Conservation (phyloP, 2,329 filamentous ascomycete species). For the Hawksworthiomyces lignivorus region DNA sequence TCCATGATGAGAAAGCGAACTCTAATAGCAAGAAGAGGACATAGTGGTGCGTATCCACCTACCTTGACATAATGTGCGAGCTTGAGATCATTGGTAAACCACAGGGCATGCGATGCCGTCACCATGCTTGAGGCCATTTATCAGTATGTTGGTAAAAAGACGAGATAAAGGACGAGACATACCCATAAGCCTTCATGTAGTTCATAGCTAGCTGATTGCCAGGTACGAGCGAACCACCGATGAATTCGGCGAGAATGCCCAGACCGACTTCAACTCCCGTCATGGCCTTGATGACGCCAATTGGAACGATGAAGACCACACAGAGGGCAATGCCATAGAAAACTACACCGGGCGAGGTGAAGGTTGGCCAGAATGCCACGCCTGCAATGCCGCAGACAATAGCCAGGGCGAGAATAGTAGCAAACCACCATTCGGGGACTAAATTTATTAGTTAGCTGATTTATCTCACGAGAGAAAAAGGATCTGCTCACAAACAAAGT, state of each 20-base stretch:
- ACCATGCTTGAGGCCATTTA: conserved; percentile 9
- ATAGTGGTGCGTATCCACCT: not conserved
- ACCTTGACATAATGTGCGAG: conserved; percentile 23
- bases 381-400: conserved; percentile 39
- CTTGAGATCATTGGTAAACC: conserved; percentile 21
- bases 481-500: too few species aligned
- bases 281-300: conserved; percentile 46
- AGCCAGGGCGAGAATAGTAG: conserved; percentile 32
- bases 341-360: conserved; percentile 43
- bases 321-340: conserved; percentile 43
- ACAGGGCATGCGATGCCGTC: conserved; percentile 16
- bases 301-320: conserved; percentile 42
- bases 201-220: conserved; percentile 47
- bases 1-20: not conserved
- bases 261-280: conserved; percentile 44
- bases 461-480: too few species aligned
- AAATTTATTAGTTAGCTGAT: too few species aligned
- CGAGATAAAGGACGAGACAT: conserved; percentile 1
- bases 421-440: conserved; percentile 49
- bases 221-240: conserved; percentile 41
- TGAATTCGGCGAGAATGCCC: conserved; percentile 46
- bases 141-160: conserved; percentile 8
- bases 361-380: conserved; percentile 40
- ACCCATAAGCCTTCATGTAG: conserved; percentile 36
- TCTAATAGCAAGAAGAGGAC: not conserved